phyloP scores from a whole-genome alignment of 345 rosid genomes.

The Syzygium oleosum region DNA sequence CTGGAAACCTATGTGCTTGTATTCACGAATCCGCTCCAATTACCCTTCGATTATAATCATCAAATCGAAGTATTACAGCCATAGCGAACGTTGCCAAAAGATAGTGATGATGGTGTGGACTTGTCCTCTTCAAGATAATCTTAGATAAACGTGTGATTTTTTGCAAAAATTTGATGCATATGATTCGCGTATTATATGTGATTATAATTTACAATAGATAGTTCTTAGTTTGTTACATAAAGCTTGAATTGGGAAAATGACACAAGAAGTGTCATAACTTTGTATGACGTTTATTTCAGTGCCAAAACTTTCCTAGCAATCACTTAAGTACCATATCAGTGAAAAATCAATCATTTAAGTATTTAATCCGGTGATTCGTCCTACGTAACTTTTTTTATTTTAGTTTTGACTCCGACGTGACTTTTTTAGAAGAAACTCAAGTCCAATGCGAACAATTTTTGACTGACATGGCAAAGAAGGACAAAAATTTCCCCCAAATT shows the following conservation, averaged over 20 bases:
- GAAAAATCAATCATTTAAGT: background rate
- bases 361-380: too few relatives aligned
- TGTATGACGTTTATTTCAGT: accelerated
- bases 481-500: background rate
- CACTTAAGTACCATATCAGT: background rate
- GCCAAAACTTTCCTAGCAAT: accelerated
- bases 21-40: background rate
- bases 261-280: accelerated
- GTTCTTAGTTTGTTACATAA: background rate
- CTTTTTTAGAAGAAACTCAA: too few relatives aligned
- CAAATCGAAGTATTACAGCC: background rate
- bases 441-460: background rate
- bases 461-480: background rate
- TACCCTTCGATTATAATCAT: background rate
- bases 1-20: background rate
- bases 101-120: background rate
- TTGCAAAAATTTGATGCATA: background rate
- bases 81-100: background rate
- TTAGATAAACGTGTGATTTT: background rate
- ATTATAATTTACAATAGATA: background rate
- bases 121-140: background rate
- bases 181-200: background rate
- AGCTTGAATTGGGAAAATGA: background rate
- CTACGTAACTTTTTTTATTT: background rate
- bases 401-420: background rate